Percentiles rank a stretch among this genome's conserved stretches.
Conservation (phyloP, 2,329 filamentous ascomycete genomes). For the Sporothrix schenckii region DNA sequence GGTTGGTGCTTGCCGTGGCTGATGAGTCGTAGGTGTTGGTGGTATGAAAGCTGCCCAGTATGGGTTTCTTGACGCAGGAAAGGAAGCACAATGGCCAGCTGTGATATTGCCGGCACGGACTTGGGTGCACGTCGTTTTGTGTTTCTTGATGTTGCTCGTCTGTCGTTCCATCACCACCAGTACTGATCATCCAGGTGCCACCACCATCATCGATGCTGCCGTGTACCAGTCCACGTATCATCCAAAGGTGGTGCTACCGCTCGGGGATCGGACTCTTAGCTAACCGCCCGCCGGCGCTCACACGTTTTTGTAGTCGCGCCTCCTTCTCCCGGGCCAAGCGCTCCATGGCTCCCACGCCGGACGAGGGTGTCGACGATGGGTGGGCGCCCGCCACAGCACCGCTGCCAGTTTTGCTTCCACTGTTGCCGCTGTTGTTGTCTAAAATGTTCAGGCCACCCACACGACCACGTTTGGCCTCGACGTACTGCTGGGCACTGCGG, state of each 20-base stretch:
- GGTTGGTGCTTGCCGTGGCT: neutral
- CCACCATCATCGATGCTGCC: neutral
- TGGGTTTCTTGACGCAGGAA: neutral
- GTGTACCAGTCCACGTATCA: constrained; percentile 24
- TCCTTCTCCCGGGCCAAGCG: constrained; percentile 66
- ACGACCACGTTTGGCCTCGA: constrained; percentile 73
- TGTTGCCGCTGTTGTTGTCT: neutral
- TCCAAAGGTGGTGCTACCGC: constrained; percentile 50
- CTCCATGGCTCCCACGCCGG: constrained; percentile 46
- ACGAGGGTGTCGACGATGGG: constrained; percentile 55
- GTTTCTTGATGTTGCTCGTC: constrained; percentile 10
- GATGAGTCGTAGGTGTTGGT: too few relatives aligned
- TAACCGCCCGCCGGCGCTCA: constrained; percentile 75
- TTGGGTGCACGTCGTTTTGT: neutral
- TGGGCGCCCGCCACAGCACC: constrained; percentile 33
- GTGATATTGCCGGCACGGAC: neutral
- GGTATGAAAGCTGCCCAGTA: too few relatives aligned
- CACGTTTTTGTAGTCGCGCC: constrained; percentile 72
- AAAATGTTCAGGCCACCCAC: constrained; percentile 36
- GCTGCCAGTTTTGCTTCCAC: constrained; percentile 36
- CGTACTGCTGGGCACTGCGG: constrained; percentile 75
- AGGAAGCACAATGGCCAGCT: constrained; percentile 1
- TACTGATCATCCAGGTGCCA: neutral
- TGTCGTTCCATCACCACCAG: constrained; percentile 16
- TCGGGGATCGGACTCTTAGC: constrained; percentile 66